These are phyloP conservation scores for Trametes cingulata DNA, from an alignment of 768 basidiomycete species.

Conservation along the genomic window DNA sequence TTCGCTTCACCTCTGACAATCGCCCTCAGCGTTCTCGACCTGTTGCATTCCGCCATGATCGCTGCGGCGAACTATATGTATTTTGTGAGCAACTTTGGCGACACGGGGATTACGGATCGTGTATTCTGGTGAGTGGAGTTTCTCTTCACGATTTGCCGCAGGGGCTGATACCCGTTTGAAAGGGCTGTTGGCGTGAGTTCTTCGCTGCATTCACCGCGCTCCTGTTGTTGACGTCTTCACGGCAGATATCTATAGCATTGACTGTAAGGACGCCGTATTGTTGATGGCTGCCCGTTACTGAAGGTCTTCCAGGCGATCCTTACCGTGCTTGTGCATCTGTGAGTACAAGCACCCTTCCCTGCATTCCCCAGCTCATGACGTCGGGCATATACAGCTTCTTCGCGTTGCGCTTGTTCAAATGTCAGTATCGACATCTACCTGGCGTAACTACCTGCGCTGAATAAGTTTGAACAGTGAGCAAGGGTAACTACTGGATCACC, in stretches of 20 bases:
- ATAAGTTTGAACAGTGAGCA: constrained; percentile 26
- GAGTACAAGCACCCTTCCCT: neutral
- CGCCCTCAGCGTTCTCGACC: constrained; percentile 24
- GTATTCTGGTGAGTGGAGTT: constrained; percentile 26
- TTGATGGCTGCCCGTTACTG: neutral
- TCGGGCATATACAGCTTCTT: constrained; percentile 23
- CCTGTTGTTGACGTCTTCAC: neutral
- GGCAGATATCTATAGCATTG: constrained; percentile 22
- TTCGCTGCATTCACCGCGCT: neutral
- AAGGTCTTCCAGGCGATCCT: constrained; percentile 21
- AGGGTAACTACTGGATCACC: constrained; percentile 25
- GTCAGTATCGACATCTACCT: constrained; percentile 8
- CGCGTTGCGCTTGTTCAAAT: constrained; percentile 24
- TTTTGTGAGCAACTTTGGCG: constrained; percentile 25
- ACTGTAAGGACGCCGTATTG: constrained; percentile 18
- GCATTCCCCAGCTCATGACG: neutral
- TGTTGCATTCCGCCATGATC: constrained; percentile 28
- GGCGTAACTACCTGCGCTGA: neutral
- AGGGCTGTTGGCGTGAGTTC: constrained; percentile 17
- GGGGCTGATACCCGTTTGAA: neutral
- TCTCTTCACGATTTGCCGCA: neutral
- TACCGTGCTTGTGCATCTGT: constrained; percentile 29
- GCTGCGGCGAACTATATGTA: constrained; percentile 27
- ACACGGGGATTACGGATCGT: constrained; percentile 20
- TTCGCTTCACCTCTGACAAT: neutral